These are phyloP conservation scores for Letharia lupina DNA, from an alignment of 495 filamentous ascomycete genomes.

Conservation along the genomic window DNA sequence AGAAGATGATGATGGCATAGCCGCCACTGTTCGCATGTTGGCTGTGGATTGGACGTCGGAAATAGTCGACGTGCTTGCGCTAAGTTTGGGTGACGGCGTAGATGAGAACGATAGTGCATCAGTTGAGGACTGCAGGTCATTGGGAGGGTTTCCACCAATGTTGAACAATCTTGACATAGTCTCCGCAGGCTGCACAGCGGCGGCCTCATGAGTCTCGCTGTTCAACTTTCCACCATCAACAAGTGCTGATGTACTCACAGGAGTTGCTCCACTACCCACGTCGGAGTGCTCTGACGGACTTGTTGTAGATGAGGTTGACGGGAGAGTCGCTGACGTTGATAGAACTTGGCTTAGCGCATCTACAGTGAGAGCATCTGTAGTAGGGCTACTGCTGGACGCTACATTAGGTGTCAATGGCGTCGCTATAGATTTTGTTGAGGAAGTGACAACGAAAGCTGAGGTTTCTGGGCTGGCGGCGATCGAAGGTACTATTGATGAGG, in stretches of 20 bases:
- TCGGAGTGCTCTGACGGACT: neutral
- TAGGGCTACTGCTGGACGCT: neutral
- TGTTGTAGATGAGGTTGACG: neutral
- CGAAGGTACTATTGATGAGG: conserved; percentile 4
- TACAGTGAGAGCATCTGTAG: neutral
- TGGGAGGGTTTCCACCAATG: neutral
- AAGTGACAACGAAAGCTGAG: neutral
- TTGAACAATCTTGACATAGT: conserved; percentile 1
- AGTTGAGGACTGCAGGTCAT: neutral
- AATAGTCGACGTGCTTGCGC: neutral
- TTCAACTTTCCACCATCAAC: neutral
- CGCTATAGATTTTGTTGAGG: neutral
- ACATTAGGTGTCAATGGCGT: neutral
- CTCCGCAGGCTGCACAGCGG: conserved; percentile 2
- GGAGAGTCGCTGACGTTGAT: neutral
- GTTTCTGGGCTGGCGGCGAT: neutral
- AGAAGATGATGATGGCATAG: neutral
- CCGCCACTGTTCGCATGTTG: neutral
- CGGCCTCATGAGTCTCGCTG: neutral
- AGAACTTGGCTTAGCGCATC: neutral
- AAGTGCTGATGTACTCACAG: neutral
- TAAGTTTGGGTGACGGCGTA: neutral
- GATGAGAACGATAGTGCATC: neutral
- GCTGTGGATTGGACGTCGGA: neutral
- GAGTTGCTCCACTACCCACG: neutral